Evolutionary conservation across 805 yeast species (phyloP).

Genomic region (Yarrowia porcina): DNA sequence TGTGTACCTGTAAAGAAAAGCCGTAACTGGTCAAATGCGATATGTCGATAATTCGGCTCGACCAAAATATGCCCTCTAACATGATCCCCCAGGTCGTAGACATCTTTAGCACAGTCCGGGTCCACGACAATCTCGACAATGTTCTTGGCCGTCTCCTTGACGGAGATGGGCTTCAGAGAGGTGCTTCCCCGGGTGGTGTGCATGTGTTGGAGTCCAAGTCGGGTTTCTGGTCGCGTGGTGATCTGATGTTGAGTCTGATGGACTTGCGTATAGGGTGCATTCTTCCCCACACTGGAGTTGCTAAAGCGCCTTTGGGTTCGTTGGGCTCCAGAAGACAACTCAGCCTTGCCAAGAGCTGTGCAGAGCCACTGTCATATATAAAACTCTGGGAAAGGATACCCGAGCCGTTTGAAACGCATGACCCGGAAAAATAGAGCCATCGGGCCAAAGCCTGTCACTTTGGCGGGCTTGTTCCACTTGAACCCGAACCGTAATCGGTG

Average conservation of each 20-base stretch:
- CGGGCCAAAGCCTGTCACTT: background rate
- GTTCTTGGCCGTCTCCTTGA: conserved; percentile 14
- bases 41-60: conserved; percentile 8
- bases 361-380: background rate
- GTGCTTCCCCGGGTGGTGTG: conserved; percentile 15
- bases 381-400: background rate
- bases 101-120: conserved; percentile 6
- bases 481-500: background rate
- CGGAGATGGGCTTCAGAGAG: conserved; percentile 17
- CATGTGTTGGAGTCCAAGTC: background rate
- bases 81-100: conserved; percentile 12
- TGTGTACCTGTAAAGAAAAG: background rate
- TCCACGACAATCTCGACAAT: conserved; percentile 15
- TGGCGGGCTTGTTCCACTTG: background rate
- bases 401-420: background rate
- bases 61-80: background rate
- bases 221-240: background rate
- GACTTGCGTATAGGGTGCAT: conserved; percentile 1
- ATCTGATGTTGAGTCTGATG: background rate
- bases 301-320: conserved; percentile 10
- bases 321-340: background rate
- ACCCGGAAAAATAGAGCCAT: background rate
- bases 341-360: background rate
- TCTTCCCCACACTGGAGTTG: conserved; percentile 8
- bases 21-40: background rate